Conservation (phyloP, 208 protist genomes). For the Trypanosomatidae sp. region DNA sequence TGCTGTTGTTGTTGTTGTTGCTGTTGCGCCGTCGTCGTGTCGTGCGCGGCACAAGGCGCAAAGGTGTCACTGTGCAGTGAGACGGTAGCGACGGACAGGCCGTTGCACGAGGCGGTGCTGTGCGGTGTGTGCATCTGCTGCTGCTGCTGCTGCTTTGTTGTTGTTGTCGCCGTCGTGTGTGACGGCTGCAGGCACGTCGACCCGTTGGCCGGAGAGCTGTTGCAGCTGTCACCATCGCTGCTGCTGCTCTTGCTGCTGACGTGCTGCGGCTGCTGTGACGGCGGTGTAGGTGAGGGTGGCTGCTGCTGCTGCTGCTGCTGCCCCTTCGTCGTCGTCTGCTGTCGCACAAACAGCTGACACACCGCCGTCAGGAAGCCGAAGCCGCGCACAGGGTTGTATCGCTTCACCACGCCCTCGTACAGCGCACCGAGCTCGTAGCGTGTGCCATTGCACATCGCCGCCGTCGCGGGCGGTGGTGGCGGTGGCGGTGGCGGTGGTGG, state of each 20-base stretch:
- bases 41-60: too few relatives aligned
- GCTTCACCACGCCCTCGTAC: conserved; percentile 61
- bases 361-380: conserved; percentile 61
- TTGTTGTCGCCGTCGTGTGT: background rate
- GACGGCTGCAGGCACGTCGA: background rate
- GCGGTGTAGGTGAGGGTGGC: too few relatives aligned
- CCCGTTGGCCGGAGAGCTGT: background rate
- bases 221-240: background rate
- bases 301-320: background rate
- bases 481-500: too few relatives aligned
- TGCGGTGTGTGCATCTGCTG: too few relatives aligned
- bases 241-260: background rate
- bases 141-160: background rate
- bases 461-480: background rate
- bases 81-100: too few relatives aligned
- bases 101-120: too few relatives aligned
- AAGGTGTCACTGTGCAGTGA: too few relatives aligned
- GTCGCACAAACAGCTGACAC: conserved; percentile 8
- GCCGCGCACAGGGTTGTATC: conserved; percentile 56
- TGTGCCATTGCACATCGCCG: conserved; percentile 10
- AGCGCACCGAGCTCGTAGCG: conserved; percentile 21
- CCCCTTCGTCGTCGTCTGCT: background rate
- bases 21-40: background rate
- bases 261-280: background rate
- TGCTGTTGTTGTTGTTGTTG: background rate